Percentiles rank a stretch among this genome's conserved stretches.
Conservation (phyloP, 208 protist species). For the Trypanosoma conorhini region DNA sequence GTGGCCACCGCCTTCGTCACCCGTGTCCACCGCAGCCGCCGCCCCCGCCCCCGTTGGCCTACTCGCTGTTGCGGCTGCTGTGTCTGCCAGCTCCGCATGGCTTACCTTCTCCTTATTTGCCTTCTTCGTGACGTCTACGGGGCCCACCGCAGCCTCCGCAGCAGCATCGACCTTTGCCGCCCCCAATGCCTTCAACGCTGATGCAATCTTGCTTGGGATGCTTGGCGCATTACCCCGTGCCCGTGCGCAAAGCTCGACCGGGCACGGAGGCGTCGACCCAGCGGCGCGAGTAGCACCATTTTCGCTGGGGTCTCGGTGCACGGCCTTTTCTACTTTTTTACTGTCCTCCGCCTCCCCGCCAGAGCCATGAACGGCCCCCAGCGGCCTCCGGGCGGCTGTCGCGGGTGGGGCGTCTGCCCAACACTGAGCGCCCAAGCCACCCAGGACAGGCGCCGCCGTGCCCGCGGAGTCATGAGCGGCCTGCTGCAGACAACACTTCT, state of each 20-base stretch:
- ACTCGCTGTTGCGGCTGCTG: not conserved
- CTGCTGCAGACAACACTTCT: not conserved
- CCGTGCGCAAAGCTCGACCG: not conserved
- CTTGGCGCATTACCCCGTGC: not conserved
- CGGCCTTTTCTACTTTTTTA: not conserved
- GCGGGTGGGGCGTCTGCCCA: not conserved
- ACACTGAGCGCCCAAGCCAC: not conserved
- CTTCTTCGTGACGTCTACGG: not conserved
- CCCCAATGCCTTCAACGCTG: not conserved
- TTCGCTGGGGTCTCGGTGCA: constrained; percentile 6
- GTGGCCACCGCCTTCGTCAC: not conserved
- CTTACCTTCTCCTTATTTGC: not conserved
- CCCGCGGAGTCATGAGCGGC: not conserved
- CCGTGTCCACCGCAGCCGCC: not conserved
- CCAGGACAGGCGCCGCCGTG: not conserved
- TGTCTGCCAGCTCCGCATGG: not conserved
- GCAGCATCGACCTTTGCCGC: not conserved
- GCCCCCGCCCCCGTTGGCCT: not conserved
- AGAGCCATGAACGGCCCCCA: not conserved
- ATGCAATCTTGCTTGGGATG: not conserved
- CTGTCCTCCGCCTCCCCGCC: not conserved
- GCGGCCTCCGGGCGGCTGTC: not conserved
- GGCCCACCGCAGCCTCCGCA: not conserved
- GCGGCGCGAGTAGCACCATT: not conserved
- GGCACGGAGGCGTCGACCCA: not conserved